A percentile compares a stretch with the other conserved stretches of the same genome.
These are phyloP conservation scores for Lentinula sp. DNA, from an alignment of 768 basidiomycete genomes.

Conservation along the genomic window DNA sequence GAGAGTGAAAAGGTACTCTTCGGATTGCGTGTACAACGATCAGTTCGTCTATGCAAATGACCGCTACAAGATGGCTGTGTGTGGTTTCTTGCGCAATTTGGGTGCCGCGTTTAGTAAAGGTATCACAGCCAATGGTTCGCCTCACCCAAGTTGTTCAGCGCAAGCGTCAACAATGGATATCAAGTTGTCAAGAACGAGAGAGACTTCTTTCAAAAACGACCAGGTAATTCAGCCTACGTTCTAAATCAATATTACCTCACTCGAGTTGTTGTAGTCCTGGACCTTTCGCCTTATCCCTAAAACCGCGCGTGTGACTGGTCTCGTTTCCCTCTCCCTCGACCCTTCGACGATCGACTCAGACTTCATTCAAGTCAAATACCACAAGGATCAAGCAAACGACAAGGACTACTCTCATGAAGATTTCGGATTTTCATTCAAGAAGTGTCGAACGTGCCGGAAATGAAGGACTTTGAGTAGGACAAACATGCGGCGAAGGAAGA, in stretches of 20 bases:
- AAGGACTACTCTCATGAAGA: conserved; percentile 37
- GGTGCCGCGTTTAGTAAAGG: neutral
- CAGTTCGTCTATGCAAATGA: conserved; percentile 36
- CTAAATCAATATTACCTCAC: neutral
- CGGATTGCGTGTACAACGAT: conserved; percentile 19
- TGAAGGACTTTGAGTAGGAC: conserved; percentile 18
- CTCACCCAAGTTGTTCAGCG: conserved; percentile 30
- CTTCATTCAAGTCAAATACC: conserved; percentile 29
- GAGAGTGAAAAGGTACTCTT: conserved; percentile 29
- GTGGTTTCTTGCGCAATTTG: neutral
- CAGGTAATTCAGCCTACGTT: conserved; percentile 17
- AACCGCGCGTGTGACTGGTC: conserved; percentile 33
- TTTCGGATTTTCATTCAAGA: conserved; percentile 34
- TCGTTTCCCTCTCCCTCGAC: conserved; percentile 32
- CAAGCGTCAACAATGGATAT: conserved; percentile 27
- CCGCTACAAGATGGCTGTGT: conserved; percentile 29
- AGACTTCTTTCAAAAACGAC: conserved; percentile 35
- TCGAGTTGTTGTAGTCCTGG: conserved; percentile 22
- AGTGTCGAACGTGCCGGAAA: conserved; percentile 10
- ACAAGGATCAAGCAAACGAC: conserved; percentile 35
- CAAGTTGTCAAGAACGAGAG: conserved; percentile 28
- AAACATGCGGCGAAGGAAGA: neutral
- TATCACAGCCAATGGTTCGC: conserved; percentile 29
- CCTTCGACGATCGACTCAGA: conserved; percentile 33
- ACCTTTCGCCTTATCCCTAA: conserved; percentile 32